phyloP scores from a whole-genome alignment of 2,329 filamentous ascomycete genomes.

The Endocalyx cinctus region DNA sequence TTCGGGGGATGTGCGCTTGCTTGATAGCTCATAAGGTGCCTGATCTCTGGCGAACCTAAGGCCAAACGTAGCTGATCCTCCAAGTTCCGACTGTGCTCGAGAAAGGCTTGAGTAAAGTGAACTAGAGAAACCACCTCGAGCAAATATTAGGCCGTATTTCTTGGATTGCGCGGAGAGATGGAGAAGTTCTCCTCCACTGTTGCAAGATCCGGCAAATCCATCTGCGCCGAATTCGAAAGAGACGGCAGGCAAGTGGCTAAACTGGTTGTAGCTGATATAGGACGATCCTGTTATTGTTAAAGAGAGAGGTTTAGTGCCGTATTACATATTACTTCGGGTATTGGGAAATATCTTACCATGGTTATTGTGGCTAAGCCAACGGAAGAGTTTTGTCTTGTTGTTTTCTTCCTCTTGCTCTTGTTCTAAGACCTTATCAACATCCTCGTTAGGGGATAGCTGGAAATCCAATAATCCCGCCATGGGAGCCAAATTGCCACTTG shows the following conservation, averaged over 20 bases:
- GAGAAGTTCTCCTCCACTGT: slow-evolving; percentile 11
- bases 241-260: slow-evolving; percentile 6
- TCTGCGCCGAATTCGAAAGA: slow-evolving; percentile 13
- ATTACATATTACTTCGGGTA: neutral
- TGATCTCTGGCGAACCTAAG: slow-evolving; percentile 5
- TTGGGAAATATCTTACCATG: slow-evolving; percentile 3
- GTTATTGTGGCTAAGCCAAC: slow-evolving; percentile 8
- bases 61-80: slow-evolving; percentile 8
- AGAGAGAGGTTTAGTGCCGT: neutral
- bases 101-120: slow-evolving; percentile 10
- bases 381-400: slow-evolving; percentile 5
- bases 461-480: no score
- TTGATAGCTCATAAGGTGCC: neutral
- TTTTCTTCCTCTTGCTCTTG: no score
- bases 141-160: slow-evolving; percentile 9
- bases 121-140: slow-evolving; percentile 8
- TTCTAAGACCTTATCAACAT: no score
- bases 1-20: neutral
- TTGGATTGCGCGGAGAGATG: slow-evolving; percentile 9
- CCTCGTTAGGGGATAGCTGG: no score
- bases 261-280: slow-evolving; percentile 11
- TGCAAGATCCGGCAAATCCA: slow-evolving; percentile 11
- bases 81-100: slow-evolving; percentile 6
- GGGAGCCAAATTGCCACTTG: no score
- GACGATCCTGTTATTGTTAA: slow-evolving; percentile 5